A percentile compares a stretch with the other conserved stretches of the same genome.
Evolutionary conservation across 768 basidiomycete genomes (phyloP).

Genomic region (Agaricus blazei): DNA sequence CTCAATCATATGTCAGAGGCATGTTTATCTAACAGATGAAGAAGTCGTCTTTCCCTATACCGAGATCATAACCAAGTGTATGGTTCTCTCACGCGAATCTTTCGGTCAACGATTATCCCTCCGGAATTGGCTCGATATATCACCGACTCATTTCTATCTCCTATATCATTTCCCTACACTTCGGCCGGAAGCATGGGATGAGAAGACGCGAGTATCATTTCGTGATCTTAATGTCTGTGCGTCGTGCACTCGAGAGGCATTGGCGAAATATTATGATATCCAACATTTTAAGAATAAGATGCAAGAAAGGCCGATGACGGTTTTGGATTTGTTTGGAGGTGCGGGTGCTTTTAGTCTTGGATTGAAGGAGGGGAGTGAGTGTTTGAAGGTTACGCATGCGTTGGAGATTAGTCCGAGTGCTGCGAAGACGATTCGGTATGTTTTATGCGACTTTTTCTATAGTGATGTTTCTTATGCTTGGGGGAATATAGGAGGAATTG

Average conservation of each 20-base stretch:
- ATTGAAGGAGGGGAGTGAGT: conserved; percentile 46
- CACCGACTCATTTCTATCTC: conserved; percentile 55
- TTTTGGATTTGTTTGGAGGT: conserved; percentile 46
- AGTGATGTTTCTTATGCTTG: neutral
- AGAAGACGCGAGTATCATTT: conserved; percentile 24
- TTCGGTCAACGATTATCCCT: conserved; percentile 21
- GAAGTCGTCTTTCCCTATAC: conserved; percentile 23
- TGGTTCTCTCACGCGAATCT: conserved; percentile 36
- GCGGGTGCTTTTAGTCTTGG: conserved; percentile 62
- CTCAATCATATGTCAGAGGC: conserved; percentile 33
- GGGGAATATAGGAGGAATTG: conserved; percentile 42
- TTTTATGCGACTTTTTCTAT: neutral
- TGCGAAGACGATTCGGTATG: conserved; percentile 57
- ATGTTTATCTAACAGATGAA: conserved; percentile 57
- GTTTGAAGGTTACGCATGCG: conserved; percentile 55
- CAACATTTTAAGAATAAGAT: conserved; percentile 28
- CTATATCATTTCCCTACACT: conserved; percentile 45
- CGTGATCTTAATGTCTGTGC: conserved; percentile 40
- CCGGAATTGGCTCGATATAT: conserved; percentile 43
- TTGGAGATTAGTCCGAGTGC: conserved; percentile 78
- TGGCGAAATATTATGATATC: conserved; percentile 23
- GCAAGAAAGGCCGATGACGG: conserved; percentile 21
- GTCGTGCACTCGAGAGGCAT: conserved; percentile 32
- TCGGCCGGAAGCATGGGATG: conserved; percentile 30
- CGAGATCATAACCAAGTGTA: conserved; percentile 43